These are phyloP conservation scores for Boletellus ananas DNA, from an alignment of 768 basidiomycete species.

Conservation along the genomic window DNA sequence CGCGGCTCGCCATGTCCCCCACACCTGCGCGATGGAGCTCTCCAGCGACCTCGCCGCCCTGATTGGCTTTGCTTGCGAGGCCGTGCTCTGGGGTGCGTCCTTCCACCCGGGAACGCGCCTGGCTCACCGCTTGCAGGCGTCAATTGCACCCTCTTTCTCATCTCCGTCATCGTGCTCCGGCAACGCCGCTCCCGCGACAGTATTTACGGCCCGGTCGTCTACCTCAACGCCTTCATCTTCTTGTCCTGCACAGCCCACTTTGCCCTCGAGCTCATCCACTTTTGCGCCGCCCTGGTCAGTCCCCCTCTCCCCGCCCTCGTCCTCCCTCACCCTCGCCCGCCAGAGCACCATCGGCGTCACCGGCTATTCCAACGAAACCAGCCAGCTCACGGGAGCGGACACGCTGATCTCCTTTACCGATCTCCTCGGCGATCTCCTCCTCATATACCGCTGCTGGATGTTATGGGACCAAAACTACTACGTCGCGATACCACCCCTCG, in stretches of 20 bases:
- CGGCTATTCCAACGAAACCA: slow-evolving; percentile 30
- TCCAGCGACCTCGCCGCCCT: slow-evolving; percentile 31
- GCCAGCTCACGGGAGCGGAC: slow-evolving; percentile 31
- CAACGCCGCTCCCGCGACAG: slow-evolving; percentile 6
- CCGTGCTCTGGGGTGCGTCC: slow-evolving; percentile 33
- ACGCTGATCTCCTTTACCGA: slow-evolving; percentile 35
- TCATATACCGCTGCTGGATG: slow-evolving; percentile 43
- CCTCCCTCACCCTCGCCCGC: neutral
- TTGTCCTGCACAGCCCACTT: slow-evolving; percentile 31
- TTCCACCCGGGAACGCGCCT: no score
- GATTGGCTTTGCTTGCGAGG: slow-evolving; percentile 37
- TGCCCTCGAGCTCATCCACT: slow-evolving; percentile 37
- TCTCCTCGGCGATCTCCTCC: slow-evolving; percentile 33
- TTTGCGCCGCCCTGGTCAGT: slow-evolving; percentile 31
- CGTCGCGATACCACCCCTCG: slow-evolving; percentile 33
- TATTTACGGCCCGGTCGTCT: slow-evolving; percentile 25
- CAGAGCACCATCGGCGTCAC: slow-evolving; percentile 28
- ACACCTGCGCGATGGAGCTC: slow-evolving; percentile 16
- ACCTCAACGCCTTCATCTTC: slow-evolving; percentile 31
- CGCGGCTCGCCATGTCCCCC: no score
- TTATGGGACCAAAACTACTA: slow-evolving; percentile 36
- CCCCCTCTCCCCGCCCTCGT: neutral
- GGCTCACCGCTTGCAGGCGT: no score
- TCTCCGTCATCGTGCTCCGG: slow-evolving; percentile 25
- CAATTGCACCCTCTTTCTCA: slow-evolving; percentile 27